Evolutionary conservation across 495 filamentous ascomycete species (phyloP).

Genomic region (Xylaria nigripes): DNA sequence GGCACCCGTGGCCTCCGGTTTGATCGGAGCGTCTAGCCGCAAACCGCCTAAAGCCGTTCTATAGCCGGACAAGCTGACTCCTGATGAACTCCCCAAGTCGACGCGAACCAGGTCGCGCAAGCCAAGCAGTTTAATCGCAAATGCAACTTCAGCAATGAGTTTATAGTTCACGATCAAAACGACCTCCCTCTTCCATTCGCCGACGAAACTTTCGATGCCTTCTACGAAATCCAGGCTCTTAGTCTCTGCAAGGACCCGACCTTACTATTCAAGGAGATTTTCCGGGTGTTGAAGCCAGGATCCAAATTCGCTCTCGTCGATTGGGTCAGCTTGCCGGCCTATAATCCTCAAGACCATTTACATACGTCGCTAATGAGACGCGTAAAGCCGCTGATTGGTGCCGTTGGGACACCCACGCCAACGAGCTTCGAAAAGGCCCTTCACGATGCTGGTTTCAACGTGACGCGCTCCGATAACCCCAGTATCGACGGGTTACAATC

Average conservation of each 20-base stretch:
- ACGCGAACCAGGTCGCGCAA: conserved; percentile 53
- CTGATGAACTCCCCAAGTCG: conserved; percentile 23
- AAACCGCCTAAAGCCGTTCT: not conserved
- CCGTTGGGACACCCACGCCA: conserved; percentile 54
- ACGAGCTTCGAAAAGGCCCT: conserved; percentile 44
- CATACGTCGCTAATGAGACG: conserved; percentile 52
- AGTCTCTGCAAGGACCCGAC: conserved; percentile 51
- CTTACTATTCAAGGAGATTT: conserved; percentile 46
- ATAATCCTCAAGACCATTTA: conserved; percentile 45
- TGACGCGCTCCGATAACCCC: conserved; percentile 48
- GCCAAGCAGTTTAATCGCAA: conserved; percentile 44
- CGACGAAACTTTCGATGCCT: conserved; percentile 49
- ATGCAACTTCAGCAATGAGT: conserved; percentile 43
- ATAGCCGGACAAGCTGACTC: not conserved
- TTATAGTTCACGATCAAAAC: conserved; percentile 52
- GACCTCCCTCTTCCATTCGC: conserved; percentile 49
- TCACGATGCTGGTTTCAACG: conserved; percentile 44
- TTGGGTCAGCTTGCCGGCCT: conserved; percentile 51
- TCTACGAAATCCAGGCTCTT: conserved; percentile 59
- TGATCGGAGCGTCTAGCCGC: not conserved
- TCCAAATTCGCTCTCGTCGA: conserved; percentile 50
- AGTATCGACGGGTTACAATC: conserved; percentile 51
- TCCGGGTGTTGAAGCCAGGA: conserved; percentile 51
- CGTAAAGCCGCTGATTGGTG: conserved; percentile 56
- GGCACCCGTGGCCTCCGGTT: not conserved